A percentile compares a stretch with the other conserved stretches of the same genome.
These are phyloP conservation scores for Penicillium sp. DNA, from an alignment of 2,329 filamentous ascomycete species.

Conservation along the genomic window DNA sequence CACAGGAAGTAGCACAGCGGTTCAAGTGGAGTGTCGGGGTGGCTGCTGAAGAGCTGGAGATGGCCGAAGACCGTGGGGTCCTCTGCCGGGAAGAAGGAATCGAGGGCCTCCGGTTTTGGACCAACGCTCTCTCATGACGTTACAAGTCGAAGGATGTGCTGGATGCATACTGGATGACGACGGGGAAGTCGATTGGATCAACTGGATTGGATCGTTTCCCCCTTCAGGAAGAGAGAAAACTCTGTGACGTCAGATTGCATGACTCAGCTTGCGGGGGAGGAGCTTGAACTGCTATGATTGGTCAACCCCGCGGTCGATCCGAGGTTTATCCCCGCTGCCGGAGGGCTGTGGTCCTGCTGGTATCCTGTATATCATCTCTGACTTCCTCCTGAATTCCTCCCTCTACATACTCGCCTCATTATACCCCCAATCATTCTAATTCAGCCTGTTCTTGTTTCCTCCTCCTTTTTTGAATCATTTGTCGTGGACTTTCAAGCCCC, in stretches of 20 bases:
- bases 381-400: neutral
- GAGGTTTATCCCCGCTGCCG: slow-evolving; percentile 6
- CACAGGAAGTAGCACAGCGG: slow-evolving; percentile 77
- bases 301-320: slow-evolving; percentile 4
- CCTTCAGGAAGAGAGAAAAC: neutral
- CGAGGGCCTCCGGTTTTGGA: slow-evolving; percentile 89
- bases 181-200: neutral
- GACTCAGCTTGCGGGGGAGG: slow-evolving; percentile 10
- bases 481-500: slow-evolving; percentile 1
- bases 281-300: slow-evolving; percentile 5
- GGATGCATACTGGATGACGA: neutral
- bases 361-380: slow-evolving; percentile 1
- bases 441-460: neutral
- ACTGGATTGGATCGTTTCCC: too few species aligned
- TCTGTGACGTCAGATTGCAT: slow-evolving; percentile 11
- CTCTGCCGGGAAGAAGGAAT: slow-evolving; percentile 88
- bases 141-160: neutral
- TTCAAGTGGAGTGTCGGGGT: slow-evolving; percentile 98
- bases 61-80: slow-evolving; percentile 86
- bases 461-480: neutral
- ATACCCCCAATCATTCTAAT: too few species aligned
- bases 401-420: neutral
- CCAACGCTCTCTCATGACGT: slow-evolving; percentile 53
- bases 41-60: slow-evolving; percentile 88
- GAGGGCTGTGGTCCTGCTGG: slow-evolving; percentile 15